A percentile compares a stretch with the other conserved stretches of the same genome.
phyloP scores from a whole-genome alignment of 352 stramenopile species.

The Phytopythium boreale region DNA sequence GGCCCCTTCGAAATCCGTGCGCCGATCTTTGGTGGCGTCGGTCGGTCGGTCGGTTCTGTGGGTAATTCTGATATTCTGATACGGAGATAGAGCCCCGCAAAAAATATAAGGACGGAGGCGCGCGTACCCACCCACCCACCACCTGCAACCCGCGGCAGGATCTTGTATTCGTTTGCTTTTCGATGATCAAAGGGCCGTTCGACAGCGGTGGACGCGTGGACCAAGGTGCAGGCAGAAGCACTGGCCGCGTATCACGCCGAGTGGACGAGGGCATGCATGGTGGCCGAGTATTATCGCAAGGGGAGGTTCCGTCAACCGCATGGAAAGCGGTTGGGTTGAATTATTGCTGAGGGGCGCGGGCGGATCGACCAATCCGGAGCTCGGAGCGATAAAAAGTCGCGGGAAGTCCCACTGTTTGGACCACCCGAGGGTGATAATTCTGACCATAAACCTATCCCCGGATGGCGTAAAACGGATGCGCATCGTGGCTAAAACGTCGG shows the following conservation, averaged over 20 bases:
- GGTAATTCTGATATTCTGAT: constrained; percentile 5
- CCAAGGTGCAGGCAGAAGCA: background rate
- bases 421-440: background rate
- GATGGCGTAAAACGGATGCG: background rate
- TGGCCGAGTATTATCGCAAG: background rate
- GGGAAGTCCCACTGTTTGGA: background rate
- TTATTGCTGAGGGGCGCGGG: background rate
- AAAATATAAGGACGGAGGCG: background rate
- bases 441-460: background rate
- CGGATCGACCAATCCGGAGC: background rate
- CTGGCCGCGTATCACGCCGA: background rate
- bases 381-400: background rate
- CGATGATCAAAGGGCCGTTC: no score
- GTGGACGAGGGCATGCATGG: background rate
- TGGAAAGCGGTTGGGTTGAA: background rate
- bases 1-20: background rate
- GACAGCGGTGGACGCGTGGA: background rate
- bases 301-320: background rate
- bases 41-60: background rate
- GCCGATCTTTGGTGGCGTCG: background rate
- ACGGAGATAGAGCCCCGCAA: background rate
- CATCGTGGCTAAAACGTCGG: background rate
- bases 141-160: no score
- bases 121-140: no score
- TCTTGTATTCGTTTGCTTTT: background rate